These are phyloP conservation scores for Lojkania enalia DNA, from an alignment of 2,329 filamentous ascomycete genomes.

Conservation along the genomic window DNA sequence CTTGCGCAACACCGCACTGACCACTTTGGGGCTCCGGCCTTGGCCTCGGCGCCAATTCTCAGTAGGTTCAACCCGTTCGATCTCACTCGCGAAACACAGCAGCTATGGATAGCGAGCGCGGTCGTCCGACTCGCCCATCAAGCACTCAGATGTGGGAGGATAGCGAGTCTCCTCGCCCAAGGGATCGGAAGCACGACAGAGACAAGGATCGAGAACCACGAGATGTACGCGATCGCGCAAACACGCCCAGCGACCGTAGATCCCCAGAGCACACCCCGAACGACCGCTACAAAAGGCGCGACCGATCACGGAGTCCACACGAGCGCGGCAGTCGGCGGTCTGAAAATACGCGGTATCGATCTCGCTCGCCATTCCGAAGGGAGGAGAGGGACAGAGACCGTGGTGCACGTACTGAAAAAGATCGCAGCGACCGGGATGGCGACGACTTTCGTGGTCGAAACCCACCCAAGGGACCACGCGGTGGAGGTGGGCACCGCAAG, in stretches of 20 bases:
- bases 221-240: not conserved
- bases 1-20: too few species aligned
- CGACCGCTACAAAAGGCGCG: not conserved
- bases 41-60: too few species aligned
- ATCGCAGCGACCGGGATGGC: slow-evolving; percentile 12
- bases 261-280: not conserved
- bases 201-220: not conserved
- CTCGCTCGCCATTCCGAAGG: slow-evolving; percentile 31
- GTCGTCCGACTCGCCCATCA: not conserved
- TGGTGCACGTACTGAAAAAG: slow-evolving; percentile 19
- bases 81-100: too few species aligned
- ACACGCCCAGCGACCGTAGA: not conserved
- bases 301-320: slow-evolving; percentile 38
- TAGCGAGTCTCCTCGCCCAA: not conserved
- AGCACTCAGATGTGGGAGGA: not conserved
- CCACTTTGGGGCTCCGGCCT: too few species aligned
- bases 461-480: slow-evolving; percentile 33
- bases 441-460: slow-evolving; percentile 10
- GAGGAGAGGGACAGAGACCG: slow-evolving; percentile 20
- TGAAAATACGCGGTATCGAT: slow-evolving; percentile 26
- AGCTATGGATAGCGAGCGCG: too few species aligned
- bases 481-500: slow-evolving; percentile 13
- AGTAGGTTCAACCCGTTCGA: too few species aligned
- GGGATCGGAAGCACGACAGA: not conserved
- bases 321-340: slow-evolving; percentile 32